These are phyloP conservation scores for Citrus sinensis DNA, from an alignment of 345 rosid species.

Conservation along the genomic window DVS_A1.0 CM039164.1:18462001-18462500, in stretches of 20 bases:
- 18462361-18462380: slow-evolving; percentile 56
- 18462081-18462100: background rate
- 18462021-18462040: background rate
- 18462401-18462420: slow-evolving; percentile 52
- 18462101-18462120: background rate
- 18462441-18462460: slow-evolving; percentile 45
- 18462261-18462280: background rate
- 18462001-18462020: background rate
- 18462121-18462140: background rate
- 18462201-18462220: background rate
- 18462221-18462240: background rate
- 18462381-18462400: slow-evolving; percentile 78
- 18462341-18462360: slow-evolving; percentile 77
- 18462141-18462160: background rate
- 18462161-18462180: slow-evolving; percentile 4
- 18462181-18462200: background rate
- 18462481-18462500: slow-evolving; percentile 58
- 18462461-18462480: slow-evolving; percentile 67
- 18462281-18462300: background rate
- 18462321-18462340: slow-evolving; percentile 37
- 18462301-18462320: background rate
- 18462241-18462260: too few species aligned
- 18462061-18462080: background rate
- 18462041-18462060: background rate
- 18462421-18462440: slow-evolving; percentile 56